Conservation (phyloP, 2,329 filamentous ascomycete species). For the Botryosphaeria agaves region DNA sequence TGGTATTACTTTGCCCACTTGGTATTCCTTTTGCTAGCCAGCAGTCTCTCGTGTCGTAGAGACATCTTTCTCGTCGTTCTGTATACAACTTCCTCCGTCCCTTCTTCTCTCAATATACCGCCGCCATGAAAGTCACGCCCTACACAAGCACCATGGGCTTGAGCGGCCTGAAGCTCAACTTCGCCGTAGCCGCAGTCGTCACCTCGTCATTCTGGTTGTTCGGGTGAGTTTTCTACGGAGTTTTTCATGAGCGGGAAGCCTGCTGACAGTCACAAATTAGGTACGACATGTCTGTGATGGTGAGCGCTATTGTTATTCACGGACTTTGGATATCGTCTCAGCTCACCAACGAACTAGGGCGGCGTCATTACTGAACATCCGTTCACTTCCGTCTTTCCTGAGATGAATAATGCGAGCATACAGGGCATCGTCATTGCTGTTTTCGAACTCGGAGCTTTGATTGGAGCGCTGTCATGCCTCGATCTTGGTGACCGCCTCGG, state of each 20-base stretch:
- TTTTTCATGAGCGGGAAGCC: too few species aligned
- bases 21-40: too few species aligned
- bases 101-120: neutral
- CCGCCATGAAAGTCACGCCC: constrained; percentile 1
- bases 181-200: constrained; percentile 6
- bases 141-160: constrained; percentile 1
- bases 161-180: constrained; percentile 1
- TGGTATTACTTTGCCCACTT: too few species aligned
- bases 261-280: too few species aligned
- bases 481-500: constrained; percentile 2
- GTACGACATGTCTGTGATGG: constrained; percentile 9
- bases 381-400: constrained; percentile 6
- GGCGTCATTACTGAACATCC: constrained; percentile 6
- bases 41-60: neutral
- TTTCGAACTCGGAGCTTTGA: constrained; percentile 3
- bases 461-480: constrained; percentile 2
- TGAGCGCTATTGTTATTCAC: neutral
- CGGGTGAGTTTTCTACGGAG: too few species aligned
- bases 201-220: constrained; percentile 9
- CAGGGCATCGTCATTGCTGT: constrained; percentile 3
- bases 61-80: neutral
- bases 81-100: neutral
- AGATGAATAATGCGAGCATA: constrained; percentile 4
- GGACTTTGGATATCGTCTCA: neutral
- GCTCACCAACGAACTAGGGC: neutral